Conservation (phyloP, 2,329 filamentous ascomycete genomes). For the Anisogramma anomala region DNA sequence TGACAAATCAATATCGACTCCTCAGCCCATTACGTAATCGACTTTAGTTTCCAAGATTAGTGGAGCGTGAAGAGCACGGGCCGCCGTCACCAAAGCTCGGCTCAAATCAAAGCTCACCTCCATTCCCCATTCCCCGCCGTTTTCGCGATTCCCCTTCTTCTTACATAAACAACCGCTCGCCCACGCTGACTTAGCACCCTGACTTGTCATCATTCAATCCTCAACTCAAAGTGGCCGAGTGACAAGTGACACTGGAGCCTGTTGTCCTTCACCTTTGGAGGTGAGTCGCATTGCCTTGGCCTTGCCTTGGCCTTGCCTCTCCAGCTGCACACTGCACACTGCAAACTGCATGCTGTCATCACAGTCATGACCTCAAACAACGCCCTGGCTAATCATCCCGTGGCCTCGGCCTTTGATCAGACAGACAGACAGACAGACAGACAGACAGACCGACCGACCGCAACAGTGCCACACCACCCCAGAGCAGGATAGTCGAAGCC, state of each 20-base stretch:
- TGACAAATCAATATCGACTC: too few species aligned
- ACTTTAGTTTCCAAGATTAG: too few species aligned
- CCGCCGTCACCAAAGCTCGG: too few species aligned
- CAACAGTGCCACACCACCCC: not conserved
- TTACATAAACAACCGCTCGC: too few species aligned
- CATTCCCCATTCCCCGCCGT: too few species aligned
- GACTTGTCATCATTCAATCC: conserved; percentile 3
- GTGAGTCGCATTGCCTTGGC: conserved; percentile 7
- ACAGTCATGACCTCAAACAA: conserved; percentile 4
- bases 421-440: not conserved
- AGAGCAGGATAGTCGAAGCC: too few species aligned
- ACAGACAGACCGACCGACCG: not conserved
- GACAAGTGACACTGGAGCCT: not conserved
- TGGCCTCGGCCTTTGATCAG: not conserved
- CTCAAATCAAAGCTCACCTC: too few species aligned
- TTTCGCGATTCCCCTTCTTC: not conserved
- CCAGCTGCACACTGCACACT: conserved; percentile 4
- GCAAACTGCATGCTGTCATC: conserved; percentile 2
- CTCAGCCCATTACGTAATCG: too few species aligned
- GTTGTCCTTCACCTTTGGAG: conserved; percentile 12
- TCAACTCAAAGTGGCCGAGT: not conserved
- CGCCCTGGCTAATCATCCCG: not conserved
- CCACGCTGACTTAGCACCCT: conserved; percentile 14
- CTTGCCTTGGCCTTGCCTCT: too few species aligned
- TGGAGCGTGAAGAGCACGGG: too few species aligned